Base-by-base conservation (phyloP, 768 basidiomycete species). In the Boletus bicolor region DNA sequence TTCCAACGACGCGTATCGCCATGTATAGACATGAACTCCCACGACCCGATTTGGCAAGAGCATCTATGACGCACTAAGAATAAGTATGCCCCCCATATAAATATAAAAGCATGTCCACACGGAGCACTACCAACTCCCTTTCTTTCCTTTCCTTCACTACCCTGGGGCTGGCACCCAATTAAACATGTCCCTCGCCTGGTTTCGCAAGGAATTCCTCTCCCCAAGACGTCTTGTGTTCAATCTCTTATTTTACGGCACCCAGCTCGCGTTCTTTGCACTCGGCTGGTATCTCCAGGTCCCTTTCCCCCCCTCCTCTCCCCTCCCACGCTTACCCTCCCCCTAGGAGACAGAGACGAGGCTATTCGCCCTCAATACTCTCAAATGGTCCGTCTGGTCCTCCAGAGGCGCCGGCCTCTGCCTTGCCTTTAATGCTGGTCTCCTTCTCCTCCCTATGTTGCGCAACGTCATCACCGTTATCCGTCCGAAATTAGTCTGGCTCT, bases 371-470 rank as follows among this genome's bases (percentile, higher is more conserved):
- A 97, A 98, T 67, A 76, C 70, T 8, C 81, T 98, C 64, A 80
- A 73, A 60, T 96, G 78, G 73, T 93, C 91, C 19, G 92, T 94
- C 41, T 98, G 94, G 94, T 76, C 68, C 12, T 95, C 93, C 54
- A 86, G 94, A 59, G 94, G 93, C 39, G 94, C 94, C 44, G 94
- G 93, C 68, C 85, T 98, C 37, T 89, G 87, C 46, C 83, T 98
- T 43, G 93, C 93, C 19, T 86, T 87, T 67, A 85, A 94, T 70
- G 93, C 91, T 4, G 86, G 84, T 49, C 75, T 96, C 61, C 92
- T 97, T 61, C 81, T 95, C 51, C 66, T 98, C 44, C 94, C 94
- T 35, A 87, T 96, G 85, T 70, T 95, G 54, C 89, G 93, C 67
- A 95, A 95, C 69, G 74, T 92, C 67, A 84, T 96, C 69, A 88